These are phyloP conservation scores for Yamadazyma ubonensis DNA, from an alignment of 805 yeast genomes.

Conservation along the genomic window DNA sequence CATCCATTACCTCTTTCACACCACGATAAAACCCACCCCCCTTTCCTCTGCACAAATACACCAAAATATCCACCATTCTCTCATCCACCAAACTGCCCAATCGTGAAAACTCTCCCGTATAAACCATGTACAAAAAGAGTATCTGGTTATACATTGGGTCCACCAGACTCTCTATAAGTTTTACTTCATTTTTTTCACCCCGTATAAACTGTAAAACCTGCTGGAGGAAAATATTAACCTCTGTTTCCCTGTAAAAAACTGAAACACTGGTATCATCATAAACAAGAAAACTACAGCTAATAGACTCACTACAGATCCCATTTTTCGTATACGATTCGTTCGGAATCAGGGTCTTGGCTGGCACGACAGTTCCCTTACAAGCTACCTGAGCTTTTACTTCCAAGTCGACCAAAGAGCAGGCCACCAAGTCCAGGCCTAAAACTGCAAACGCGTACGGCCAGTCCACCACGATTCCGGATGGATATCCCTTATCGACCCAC, in stretches of 20 bases:
- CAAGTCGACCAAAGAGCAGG: slow-evolving; percentile 22
- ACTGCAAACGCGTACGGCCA: slow-evolving; percentile 41
- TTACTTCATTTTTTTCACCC: not conserved
- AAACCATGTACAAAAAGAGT: slow-evolving; percentile 7
- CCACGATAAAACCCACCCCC: slow-evolving; percentile 7
- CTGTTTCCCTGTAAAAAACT: slow-evolving; percentile 4
- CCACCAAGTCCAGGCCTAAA: slow-evolving; percentile 21
- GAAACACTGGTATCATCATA: not conserved
- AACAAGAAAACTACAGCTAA: slow-evolving; percentile 5
- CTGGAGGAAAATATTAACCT: slow-evolving; percentile 5
- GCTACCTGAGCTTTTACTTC: slow-evolving; percentile 14
- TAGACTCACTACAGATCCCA: slow-evolving; percentile 6
- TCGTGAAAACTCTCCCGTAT: slow-evolving; percentile 8
- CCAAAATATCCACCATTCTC: not conserved
- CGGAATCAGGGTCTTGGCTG: not conserved
- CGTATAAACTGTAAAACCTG: slow-evolving; percentile 5
- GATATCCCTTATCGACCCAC: slow-evolving; percentile 38
- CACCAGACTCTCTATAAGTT: slow-evolving; percentile 7
- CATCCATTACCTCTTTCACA: slow-evolving; percentile 4
- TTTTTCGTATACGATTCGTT: slow-evolving; percentile 10
- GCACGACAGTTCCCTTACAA: slow-evolving; percentile 6
- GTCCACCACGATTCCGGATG: slow-evolving; percentile 27
- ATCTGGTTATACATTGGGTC: slow-evolving; percentile 13
- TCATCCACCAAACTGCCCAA: slow-evolving; percentile 1
- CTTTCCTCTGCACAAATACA: slow-evolving; percentile 9